phyloP scores from a whole-genome alignment of 768 basidiomycete species.

The Gloeophyllum trabeum region DNA sequence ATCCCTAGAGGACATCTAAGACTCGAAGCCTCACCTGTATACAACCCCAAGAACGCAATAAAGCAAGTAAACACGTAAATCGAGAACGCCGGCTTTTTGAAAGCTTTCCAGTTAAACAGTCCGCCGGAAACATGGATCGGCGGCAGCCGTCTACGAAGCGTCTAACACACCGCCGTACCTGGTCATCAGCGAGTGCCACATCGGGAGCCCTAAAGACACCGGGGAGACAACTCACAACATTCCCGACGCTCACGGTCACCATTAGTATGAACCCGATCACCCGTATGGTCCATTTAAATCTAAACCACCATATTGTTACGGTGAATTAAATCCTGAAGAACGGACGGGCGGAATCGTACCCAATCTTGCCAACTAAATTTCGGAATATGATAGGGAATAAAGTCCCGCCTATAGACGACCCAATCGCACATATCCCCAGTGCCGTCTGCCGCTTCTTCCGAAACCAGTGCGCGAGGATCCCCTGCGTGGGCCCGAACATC shows the following conservation, averaged over 20 bases:
- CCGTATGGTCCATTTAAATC: constrained; percentile 74
- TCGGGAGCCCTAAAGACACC: background rate
- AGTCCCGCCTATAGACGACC: constrained; percentile 60
- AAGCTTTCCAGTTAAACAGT: constrained; percentile 41
- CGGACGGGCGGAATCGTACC: constrained; percentile 25
- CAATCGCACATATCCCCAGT: constrained; percentile 51
- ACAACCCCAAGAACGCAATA: constrained; percentile 54
- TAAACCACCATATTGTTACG: constrained; percentile 12
- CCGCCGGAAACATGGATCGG: constrained; percentile 43
- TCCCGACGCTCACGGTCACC: constrained; percentile 37
- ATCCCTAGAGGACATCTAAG: constrained; percentile 6
- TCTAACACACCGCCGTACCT: constrained; percentile 11
- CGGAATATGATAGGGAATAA: constrained; percentile 52
- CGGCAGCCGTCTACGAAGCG: constrained; percentile 36
- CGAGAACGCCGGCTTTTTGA: constrained; percentile 25
- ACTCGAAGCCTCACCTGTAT: constrained; percentile 52
- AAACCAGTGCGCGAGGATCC: constrained; percentile 67
- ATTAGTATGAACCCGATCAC: constrained; percentile 56
- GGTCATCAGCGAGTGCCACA: constrained; percentile 1
- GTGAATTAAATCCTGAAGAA: background rate
- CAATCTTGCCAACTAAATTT: constrained; percentile 40
- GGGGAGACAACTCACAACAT: constrained; percentile 26
- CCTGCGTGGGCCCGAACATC: constrained; percentile 50
- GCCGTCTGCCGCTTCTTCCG: constrained; percentile 42
- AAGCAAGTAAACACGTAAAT: constrained; percentile 48